A percentile compares a stretch with the other conserved stretches of the same genome.
Evolutionary conservation across 352 stramenopile genomes (phyloP).

Genomic region (Blastocystis sp.): DNA sequence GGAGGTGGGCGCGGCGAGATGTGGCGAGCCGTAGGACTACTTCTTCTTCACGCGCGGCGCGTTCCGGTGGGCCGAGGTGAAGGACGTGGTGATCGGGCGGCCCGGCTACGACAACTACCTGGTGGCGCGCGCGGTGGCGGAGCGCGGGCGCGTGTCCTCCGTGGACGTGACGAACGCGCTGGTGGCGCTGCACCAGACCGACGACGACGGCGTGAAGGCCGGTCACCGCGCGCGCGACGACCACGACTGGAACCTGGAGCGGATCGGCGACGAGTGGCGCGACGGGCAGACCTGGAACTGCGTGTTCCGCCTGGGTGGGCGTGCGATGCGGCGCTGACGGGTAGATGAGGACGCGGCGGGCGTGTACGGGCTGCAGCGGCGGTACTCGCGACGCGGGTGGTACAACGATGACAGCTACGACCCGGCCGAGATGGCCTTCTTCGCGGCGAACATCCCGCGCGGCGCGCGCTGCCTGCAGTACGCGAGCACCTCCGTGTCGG

Average conservation of each 20-base stretch:
- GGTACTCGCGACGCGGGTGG: neutral
- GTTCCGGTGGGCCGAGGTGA: neutral
- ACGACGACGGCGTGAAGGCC: slow-evolving; percentile 30
- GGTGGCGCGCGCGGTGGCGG: neutral
- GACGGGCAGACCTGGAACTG: slow-evolving; percentile 14
- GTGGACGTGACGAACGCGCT: slow-evolving; percentile 54
- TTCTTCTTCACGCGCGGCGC: slow-evolving; percentile 47
- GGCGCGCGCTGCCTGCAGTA: slow-evolving; percentile 8
- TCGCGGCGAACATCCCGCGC: neutral
- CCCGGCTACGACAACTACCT: slow-evolving; percentile 66
- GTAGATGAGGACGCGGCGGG: neutral
- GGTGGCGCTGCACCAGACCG: slow-evolving; percentile 28
- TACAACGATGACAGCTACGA: neutral
- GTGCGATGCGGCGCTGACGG: neutral
- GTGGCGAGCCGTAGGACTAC: neutral
- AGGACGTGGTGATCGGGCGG: slow-evolving; percentile 34
- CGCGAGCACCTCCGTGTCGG: neutral
- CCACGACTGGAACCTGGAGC: slow-evolving; percentile 27
- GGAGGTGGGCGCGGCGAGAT: neutral
- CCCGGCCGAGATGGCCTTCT: neutral
- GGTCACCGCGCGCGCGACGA: slow-evolving; percentile 26
- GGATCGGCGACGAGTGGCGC: slow-evolving; percentile 33
- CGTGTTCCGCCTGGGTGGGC: neutral
- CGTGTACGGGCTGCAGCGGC: neutral
- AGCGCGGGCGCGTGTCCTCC: neutral